phyloP scores from a whole-genome alignment of 1,284 basidiomycete species.

The Stereum hirsutum region DNA sequence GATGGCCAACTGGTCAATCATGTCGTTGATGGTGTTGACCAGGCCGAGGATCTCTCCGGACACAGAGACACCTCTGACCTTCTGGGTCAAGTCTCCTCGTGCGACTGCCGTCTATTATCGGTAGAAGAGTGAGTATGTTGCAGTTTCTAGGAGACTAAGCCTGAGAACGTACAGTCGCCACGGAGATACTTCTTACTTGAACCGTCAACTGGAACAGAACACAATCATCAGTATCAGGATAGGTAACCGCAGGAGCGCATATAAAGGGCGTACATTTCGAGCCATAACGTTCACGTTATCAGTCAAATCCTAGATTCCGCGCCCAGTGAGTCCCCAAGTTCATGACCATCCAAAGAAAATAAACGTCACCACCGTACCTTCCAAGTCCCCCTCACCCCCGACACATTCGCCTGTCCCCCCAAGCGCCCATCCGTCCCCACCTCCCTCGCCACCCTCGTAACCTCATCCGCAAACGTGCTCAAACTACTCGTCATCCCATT shows the following conservation, averaged over 20 bases:
- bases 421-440: constrained; percentile 89
- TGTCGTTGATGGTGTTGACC: constrained; percentile 91
- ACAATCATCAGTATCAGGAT: no score
- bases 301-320: constrained; percentile 75
- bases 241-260: no score
- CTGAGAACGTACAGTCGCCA: no score
- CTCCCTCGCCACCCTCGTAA: constrained; percentile 81
- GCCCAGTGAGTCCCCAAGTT: neutral
- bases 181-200: constrained; percentile 92
- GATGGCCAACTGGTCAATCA: constrained; percentile 94
- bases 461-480: constrained; percentile 83
- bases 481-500: constrained; percentile 89
- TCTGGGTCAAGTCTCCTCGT: constrained; percentile 87
- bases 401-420: constrained; percentile 81
- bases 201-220: no score
- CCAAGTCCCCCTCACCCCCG: constrained; percentile 96
- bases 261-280: no score
- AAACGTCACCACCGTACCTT: constrained; percentile 55
- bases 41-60: constrained; percentile 94
- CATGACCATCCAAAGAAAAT: no score
- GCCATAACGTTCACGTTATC: constrained; percentile 93
- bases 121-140: constrained; percentile 8
- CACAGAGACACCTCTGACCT: constrained; percentile 88
- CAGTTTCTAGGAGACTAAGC: constrained; percentile 6
- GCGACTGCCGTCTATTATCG: constrained; percentile 85